These are phyloP conservation scores for Heritiera littoralis DNA, from an alignment of 345 rosid species.

Conservation along the genomic window DNA sequence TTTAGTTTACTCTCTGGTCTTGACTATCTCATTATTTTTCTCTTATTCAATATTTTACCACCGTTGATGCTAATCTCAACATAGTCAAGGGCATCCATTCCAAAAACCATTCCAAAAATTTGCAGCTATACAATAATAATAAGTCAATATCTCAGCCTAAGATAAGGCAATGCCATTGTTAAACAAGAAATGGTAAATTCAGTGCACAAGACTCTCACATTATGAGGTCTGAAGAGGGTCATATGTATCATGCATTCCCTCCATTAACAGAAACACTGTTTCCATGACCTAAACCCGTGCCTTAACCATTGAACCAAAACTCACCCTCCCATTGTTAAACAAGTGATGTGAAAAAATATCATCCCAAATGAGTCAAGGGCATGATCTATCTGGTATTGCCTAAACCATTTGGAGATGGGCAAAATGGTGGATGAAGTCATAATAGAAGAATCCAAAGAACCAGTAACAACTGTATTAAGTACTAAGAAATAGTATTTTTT, in stretches of 20 bases:
- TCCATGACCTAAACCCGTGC: no score
- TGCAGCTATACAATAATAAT: not conserved
- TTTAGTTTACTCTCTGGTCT: constrained; percentile 9
- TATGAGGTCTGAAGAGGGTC: no score
- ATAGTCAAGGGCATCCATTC: constrained; percentile 6
- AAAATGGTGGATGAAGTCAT: not conserved
- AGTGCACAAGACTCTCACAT: no score
- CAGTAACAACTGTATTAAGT: not conserved
- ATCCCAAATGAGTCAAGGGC: not conserved
- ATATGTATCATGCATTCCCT: no score
- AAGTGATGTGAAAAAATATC: no score
- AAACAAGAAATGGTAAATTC: no score
- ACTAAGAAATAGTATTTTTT: not conserved
- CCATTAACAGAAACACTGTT: no score
- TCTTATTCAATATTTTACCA: not conserved
- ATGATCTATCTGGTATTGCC: not conserved
- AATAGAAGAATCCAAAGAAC: not conserved
- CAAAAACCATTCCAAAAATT: not conserved
- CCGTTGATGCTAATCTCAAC: not conserved
- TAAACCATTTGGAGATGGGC: not conserved
- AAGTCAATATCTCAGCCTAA: not conserved
- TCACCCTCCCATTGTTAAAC: no score
- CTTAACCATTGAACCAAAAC: no score
- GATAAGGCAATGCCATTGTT: not conserved
- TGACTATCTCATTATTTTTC: constrained; percentile 20